Base-by-base conservation (phyloP, 2,329 filamentous ascomycete genomes). In the Fusarium sp. region DNA sequence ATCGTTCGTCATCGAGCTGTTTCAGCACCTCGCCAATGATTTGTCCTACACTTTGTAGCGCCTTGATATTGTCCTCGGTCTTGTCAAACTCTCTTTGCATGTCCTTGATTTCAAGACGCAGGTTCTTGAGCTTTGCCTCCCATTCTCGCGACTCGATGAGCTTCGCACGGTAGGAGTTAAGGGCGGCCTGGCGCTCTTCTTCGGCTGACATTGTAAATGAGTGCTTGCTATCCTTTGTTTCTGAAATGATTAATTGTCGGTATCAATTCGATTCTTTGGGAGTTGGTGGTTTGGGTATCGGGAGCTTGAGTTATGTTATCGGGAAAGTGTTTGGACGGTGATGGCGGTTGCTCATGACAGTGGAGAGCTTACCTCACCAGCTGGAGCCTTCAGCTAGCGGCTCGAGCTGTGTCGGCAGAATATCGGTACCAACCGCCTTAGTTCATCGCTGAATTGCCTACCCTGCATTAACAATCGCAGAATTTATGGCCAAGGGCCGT, bases 61-160 rank as follows among this genome's bases (percentile, higher is more conserved):
- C 96, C 87, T 99, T 99, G 87, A 99, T 98, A 85, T 98, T 98
- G 74, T 99, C 97, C 81, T 99, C 96, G 57, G 96, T 98, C 74
- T 95, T 90, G 81, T 99, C 95, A 78, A 95, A 99, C 77, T 98
- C 95, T 79, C 92, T 94, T 80, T 97, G 94, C 59, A 98, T 84
- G 65, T 92, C 94, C 85, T 98, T 99, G 82, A 99, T 98, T 75
- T 98, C 96, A 83, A 97, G 86, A 70, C 96, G 93, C 76, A 99
- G 85, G 56, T 91, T 89, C 86, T 98, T 99, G 68, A 99, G 89
- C 87, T 98, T 99, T 55, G 95, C 92, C 83, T 99, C 97, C 94
- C 94, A 98, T 87, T 99, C 96, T 83, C 97, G 90, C 76, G 97
- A 97, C 83, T 99, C 95, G 78, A 98, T 88, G 76, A 95, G 88